These are phyloP conservation scores for Heterobasidion occidentale DNA, from an alignment of 1,284 basidiomycete species.

Conservation along the genomic window DNA sequence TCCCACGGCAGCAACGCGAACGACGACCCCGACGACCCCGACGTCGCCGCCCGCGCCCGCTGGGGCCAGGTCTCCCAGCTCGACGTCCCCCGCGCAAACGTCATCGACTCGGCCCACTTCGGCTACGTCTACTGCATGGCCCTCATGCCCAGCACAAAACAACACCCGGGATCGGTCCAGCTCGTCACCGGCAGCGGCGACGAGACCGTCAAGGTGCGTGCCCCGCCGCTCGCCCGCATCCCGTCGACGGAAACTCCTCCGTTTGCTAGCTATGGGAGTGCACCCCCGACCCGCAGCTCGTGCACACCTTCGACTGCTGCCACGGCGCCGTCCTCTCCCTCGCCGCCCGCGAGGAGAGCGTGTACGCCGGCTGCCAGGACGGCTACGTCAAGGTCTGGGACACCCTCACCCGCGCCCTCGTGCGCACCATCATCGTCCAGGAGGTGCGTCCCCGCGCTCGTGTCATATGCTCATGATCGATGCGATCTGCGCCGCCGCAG, in stretches of 20 bases:
- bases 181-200: constrained; percentile 86
- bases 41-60: neutral
- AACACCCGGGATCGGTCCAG: constrained; percentile 27
- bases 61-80: neutral
- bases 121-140: constrained; percentile 92
- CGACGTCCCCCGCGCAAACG: constrained; percentile 34
- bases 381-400: constrained; percentile 92
- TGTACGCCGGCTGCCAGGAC: constrained; percentile 91
- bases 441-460: constrained; percentile 38
- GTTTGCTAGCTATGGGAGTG: constrained; percentile 67
- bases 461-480: neutral
- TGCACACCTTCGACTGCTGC: constrained; percentile 57
- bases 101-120: constrained; percentile 84
- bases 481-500: constrained; percentile 23
- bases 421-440: constrained; percentile 82
- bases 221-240: neutral
- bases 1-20: neutral
- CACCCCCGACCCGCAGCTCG: constrained; percentile 32
- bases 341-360: constrained; percentile 66
- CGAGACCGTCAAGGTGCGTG: constrained; percentile 72
- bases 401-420: constrained; percentile 79
- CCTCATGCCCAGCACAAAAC: constrained; percentile 30
- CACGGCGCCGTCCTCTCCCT: constrained; percentile 78
- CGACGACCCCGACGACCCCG: constrained; percentile 13
- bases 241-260: constrained; percentile 2